Base-by-base conservation (phyloP, 2,329 filamentous ascomycete species). In the Fusarium udum region DNA sequence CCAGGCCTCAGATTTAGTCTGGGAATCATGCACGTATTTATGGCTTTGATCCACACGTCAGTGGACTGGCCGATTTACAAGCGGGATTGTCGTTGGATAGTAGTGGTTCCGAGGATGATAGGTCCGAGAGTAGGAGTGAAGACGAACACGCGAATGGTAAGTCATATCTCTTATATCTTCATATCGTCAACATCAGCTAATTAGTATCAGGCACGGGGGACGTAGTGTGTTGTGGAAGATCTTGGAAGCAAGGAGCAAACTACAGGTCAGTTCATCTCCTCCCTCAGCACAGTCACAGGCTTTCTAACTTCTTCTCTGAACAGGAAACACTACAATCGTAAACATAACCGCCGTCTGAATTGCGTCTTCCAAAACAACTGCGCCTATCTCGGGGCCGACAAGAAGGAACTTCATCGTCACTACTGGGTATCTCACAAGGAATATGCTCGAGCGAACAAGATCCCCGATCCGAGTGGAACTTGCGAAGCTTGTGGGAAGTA, bases 1-100 rank as follows among this genome's bases (percentile, higher is more conserved):
- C 74, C 72, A 75, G 66, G 56, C 42, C 52, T 26, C 56, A 37
- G 45, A 45, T 40, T 20, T 76, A 76, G 74, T 58, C 26, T 46
- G 62, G 52, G 61, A 43, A 62, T 52, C 59, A 64, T 55, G 63
- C 66, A 46, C 40, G 63, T 71, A 74, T 48, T 55, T 51, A 48
- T 34, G 67, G 61, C 49, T 42, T 53, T 45, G 20, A 69, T 43
- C 22, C 48, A 24, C 59, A 61, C n/a, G 6, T 13, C 53, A 43
- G 49, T 73, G 61, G 59, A 39, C 49, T 46, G 64, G 64, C 36
- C 60, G 52, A 37, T 45, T 49, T 69, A 67, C 66, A 65, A 62
- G 66, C 69, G 74, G 72, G 61, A 63, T 48, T 32, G 26, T 18
- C 20, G 45, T 31, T 56, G 40, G 43, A 68, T 12, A 32, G 28